Percentiles rank a stretch among this genome's conserved stretches.
phyloP scores from a whole-genome alignment of 192 early-diverging fungal genomes.

The Rhizoclosmatium sp. region DNA sequence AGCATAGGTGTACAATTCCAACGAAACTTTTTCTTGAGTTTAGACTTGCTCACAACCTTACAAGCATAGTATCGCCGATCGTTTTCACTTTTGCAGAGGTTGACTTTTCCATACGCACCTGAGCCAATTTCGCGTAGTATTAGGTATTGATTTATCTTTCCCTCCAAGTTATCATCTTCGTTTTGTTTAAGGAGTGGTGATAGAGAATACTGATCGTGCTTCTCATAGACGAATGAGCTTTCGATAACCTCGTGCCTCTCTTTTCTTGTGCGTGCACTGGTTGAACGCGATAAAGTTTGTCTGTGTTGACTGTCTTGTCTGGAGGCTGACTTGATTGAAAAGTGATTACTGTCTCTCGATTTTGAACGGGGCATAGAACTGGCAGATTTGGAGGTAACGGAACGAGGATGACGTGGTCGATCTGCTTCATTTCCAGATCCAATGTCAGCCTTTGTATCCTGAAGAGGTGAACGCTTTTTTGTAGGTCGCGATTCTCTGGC shows the following conservation, averaged over 20 bases:
- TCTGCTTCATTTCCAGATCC: too few species aligned
- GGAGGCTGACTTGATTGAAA: neutral
- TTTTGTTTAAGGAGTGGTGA: neutral
- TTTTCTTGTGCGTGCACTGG: conserved; percentile 4
- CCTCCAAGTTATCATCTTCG: conserved; percentile 48
- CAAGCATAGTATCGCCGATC: conserved; percentile 62
- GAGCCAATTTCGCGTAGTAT: conserved; percentile 61
- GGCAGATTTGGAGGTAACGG: neutral
- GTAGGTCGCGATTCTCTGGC: too few species aligned
- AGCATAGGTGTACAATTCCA: conserved; percentile 24
- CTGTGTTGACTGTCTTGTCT: neutral
- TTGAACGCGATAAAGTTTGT: neutral
- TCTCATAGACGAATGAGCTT: conserved; percentile 35
- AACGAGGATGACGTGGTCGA: neutral
- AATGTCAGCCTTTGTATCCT: too few species aligned
- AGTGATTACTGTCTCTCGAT: too few species aligned
- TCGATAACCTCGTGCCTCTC: conserved; percentile 21
- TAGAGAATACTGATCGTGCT: conserved; percentile 16
- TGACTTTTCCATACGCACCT: conserved; percentile 63
- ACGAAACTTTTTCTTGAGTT: conserved; percentile 63
- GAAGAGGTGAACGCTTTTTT: too few species aligned
- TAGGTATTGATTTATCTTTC: conserved; percentile 67
- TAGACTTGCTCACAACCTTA: conserved; percentile 64
- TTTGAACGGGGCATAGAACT: neutral
- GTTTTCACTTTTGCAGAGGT: conserved; percentile 49